A percentile compares a stretch with the other conserved stretches of the same genome.
phyloP scores from a whole-genome alignment of 306 rosid species.

The Prunus armeniaca region DNA sequence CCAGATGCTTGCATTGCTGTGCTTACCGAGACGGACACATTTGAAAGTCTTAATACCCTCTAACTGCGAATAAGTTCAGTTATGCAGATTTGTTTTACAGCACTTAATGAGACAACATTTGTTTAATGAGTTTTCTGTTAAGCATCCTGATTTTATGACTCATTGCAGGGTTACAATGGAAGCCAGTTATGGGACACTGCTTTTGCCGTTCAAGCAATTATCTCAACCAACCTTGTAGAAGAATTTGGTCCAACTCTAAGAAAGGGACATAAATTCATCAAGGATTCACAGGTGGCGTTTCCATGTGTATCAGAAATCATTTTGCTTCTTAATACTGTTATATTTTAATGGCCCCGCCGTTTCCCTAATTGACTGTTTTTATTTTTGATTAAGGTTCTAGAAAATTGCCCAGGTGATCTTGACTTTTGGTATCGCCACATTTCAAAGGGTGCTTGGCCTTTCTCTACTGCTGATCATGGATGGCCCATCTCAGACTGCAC shows the following conservation, averaged over 20 bases:
- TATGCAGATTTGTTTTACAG: background rate
- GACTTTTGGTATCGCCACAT: conserved; percentile 80
- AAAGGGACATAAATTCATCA: conserved; percentile 70
- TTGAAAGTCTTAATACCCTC: background rate
- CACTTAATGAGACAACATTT: background rate
- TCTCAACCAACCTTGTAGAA: conserved; percentile 65
- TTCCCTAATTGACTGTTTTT: conserved; percentile 8
- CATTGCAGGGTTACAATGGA: conserved; percentile 92
- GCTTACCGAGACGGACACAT: background rate
- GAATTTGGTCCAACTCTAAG: conserved; percentile 63
- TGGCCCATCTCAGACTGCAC: conserved; percentile 99
- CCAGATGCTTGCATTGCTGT: background rate
- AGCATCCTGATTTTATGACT: conserved; percentile 10
- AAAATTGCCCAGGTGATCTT: conserved; percentile 73
- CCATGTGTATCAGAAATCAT: conserved; percentile 9
- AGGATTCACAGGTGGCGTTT: conserved; percentile 69
- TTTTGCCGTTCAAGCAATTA: conserved; percentile 81
- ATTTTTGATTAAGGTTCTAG: conserved; percentile 47
- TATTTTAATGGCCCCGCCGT: background rate
- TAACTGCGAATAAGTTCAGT: background rate
- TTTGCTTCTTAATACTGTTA: conserved; percentile 1
- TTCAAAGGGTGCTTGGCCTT: conserved; percentile 96
- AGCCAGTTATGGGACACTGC: conserved; percentile 94
- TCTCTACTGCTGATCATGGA: conserved; percentile 85
- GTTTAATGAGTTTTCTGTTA: background rate